Percentiles rank a stretch among this genome's conserved stretches.
Conservation (phyloP, 2,329 filamentous ascomycete genomes). For the Aspergillus melleus region DNA sequence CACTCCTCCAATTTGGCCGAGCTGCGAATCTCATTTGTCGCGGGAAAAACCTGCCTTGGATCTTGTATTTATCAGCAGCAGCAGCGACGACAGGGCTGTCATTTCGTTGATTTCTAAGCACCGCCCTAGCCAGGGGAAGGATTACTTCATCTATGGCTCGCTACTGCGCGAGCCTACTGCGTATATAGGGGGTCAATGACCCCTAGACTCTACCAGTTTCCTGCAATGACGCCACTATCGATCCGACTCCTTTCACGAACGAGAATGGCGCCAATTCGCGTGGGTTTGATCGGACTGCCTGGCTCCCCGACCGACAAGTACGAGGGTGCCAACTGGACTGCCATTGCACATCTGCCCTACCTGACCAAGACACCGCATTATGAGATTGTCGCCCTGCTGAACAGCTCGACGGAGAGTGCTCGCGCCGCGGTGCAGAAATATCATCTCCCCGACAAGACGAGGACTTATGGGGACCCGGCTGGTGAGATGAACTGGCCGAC, state of each 20-base stretch:
- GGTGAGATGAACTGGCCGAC: conserved; percentile 8
- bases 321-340: conserved; percentile 11
- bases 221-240: background rate
- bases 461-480: conserved; percentile 53
- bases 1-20: background rate
- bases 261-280: conserved; percentile 14
- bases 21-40: background rate
- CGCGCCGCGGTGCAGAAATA: conserved; percentile 32
- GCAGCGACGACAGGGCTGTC: background rate
- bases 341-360: conserved; percentile 11
- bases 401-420: conserved; percentile 10
- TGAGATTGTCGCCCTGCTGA: conserved; percentile 12
- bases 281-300: conserved; percentile 14
- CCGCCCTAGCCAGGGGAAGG: too few species aligned
- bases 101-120: background rate
- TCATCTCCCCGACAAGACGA: conserved; percentile 42
- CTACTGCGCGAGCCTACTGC: too few species aligned
- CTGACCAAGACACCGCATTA: conserved; percentile 6
- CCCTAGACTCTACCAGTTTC: background rate
- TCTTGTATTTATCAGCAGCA: background rate
- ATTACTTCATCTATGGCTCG: too few species aligned
- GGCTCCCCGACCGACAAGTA: conserved; percentile 2
- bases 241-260: background rate
- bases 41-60: too few species aligned
- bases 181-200: too few species aligned